Percentiles rank a stretch among this genome's conserved stretches.
Evolutionary conservation across 257 asterid genomes (phyloP).

Genomic region (Solanum medicagineum): DNA sequence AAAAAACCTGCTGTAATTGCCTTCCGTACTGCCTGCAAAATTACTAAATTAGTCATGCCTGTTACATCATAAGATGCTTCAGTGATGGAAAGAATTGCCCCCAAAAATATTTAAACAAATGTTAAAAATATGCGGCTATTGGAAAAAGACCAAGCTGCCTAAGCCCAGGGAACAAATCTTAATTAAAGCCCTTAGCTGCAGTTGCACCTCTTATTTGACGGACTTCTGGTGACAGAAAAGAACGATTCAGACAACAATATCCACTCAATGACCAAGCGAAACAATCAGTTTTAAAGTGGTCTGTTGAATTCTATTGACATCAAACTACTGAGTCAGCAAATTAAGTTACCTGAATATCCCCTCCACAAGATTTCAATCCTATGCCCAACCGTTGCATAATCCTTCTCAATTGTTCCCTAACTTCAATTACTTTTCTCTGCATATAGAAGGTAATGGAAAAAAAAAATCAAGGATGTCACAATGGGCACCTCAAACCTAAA

Average conservation of each 20-base stretch:
- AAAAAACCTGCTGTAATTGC: slow-evolving; percentile 89
- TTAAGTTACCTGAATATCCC: slow-evolving; percentile 51
- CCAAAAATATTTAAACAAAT: rapidly evolving
- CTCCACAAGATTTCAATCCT: slow-evolving; percentile 69
- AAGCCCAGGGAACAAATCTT: background rate
- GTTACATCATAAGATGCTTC: background rate
- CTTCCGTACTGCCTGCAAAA: slow-evolving; percentile 73
- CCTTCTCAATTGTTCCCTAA: slow-evolving; percentile 73
- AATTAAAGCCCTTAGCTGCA: background rate
- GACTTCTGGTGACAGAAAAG: background rate
- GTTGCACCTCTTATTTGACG: background rate
- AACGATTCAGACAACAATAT: background rate
- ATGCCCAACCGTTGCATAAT: slow-evolving; percentile 71
- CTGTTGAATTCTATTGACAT: background rate
- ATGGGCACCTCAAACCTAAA: background rate
- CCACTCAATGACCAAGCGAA: background rate
- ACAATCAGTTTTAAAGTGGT: background rate
- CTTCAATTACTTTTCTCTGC: slow-evolving; percentile 73
- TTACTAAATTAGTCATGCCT: background rate
- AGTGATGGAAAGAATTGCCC: background rate
- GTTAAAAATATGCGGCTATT: background rate
- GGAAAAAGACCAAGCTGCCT: background rate
- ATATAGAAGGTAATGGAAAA: background rate
- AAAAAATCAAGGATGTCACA: background rate
- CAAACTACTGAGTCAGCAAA: background rate